Base-by-base conservation (phyloP, 352 stramenopile species). In the Pythium sukuiense region DNA sequence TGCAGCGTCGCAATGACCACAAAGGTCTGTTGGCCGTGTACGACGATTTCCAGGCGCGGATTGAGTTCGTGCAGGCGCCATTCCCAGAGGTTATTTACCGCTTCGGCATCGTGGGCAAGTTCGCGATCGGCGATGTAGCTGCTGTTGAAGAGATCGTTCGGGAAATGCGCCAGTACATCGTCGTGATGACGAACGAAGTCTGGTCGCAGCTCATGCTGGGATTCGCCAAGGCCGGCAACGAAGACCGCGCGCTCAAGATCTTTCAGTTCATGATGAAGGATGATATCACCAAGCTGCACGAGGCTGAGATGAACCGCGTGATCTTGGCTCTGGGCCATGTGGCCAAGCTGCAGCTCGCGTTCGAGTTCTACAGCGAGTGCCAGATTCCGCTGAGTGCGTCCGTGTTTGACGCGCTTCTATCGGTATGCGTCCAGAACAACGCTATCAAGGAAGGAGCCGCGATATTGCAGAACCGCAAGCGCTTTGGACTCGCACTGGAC, bases 241-340 rank as follows among this genome's bases (percentile, higher is more conserved):
- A 49, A 24, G 41, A 49, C 4, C 41, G 41, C n/a, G n/a, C 41
- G 41, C 41, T 49, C 41, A 49, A 49, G 41, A 49, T 49, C 41
- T 49, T 49, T 16, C 41, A 49, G 41, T 49, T 49, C 41, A 49
- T 49, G 16, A 49, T 49, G 41, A 49, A 49, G 14, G 41, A 49
- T 2, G 41, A 49, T 8, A 49, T 49, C 41, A 49, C 41, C 14
- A 24, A 49, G 41, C 41, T 49, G 2, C 41, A 26, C n/a, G 41
- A 49, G 16, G 41, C 41, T 5, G 41, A 49, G 14, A 26, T 49
- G 41, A 49, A 49, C 41, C 41, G 41, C 41, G 41, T 49, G 41
- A 49, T 49, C n/a, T 13, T 49, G 41, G 41, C 41, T 12, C 41
- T 49, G 41, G 41, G 41, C 14, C 26, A 6, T 26, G n/a, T 49